Evolutionary conservation across 257 asterid species (phyloP), one percentile per base, ranked within the genome.

Genomic region (Datura wrightii): DNA sequence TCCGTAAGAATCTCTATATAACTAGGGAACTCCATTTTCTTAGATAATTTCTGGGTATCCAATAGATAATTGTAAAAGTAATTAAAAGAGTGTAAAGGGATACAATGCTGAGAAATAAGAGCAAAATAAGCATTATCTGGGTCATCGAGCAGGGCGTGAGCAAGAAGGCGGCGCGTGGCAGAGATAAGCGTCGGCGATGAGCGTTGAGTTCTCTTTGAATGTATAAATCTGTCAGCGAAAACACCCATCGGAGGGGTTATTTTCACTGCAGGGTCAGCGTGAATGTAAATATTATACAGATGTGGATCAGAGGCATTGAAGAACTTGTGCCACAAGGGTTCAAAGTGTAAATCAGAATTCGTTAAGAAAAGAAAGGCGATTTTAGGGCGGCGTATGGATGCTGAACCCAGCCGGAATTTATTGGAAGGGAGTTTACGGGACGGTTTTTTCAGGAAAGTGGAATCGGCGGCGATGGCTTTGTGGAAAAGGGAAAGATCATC

Each of bases 401-500:
- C 83, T 86, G 96, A 81, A 80, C 96, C 93, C 14, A 93, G 90
- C 53, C 89, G 97, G 59, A 93, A 89, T 87, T 86, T 92, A 81
- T 88, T 89, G 79, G 98, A 87, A 71, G 95, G 97, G 83, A 80
- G 94, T 87, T 82, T 76, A 6, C 8, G 55, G 71, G 24, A 59
- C 15, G 67, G 80, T 42, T 39, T 79, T 46, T 39, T 66, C 10
- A 55, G 83, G 88, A 87, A 85, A 44, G 88, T 67, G 41, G 82
- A 36, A 79, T 86, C 90, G 88, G 90, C 93, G 88, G 92, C 90
- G 89, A 94, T 94, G 56, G 98, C 97, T 42, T 88, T 90, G 34
- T 94, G 97, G 90, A 96, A 96, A 85, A 96, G 97, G 46, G 97
- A 86, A 54, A 96, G 93, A 60, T 96, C 99, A 81, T 93, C 97